phyloP scores from a whole-genome alignment of 2,329 filamentous ascomycete species.

The Bipolaris bicolor region DNA sequence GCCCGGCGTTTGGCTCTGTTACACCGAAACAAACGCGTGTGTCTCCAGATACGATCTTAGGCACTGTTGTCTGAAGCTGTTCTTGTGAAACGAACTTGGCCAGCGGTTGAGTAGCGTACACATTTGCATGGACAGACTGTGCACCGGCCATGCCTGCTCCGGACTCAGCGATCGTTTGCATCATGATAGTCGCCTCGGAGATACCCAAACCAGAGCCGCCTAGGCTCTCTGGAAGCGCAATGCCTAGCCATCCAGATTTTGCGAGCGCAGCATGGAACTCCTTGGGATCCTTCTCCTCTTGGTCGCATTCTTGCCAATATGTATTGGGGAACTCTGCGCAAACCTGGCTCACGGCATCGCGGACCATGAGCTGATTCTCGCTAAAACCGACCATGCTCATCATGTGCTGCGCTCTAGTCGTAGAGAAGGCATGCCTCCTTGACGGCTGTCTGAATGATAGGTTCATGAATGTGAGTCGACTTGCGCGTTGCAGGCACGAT shows the following conservation, averaged over 20 bases:
- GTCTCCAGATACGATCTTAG: slow-evolving; percentile 73
- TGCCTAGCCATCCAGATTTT: slow-evolving; percentile 79
- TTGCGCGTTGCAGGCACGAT: too few relatives aligned
- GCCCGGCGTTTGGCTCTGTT: slow-evolving; percentile 79
- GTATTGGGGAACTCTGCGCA: too few relatives aligned
- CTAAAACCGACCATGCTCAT: too few relatives aligned
- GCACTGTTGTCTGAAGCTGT: slow-evolving; percentile 69
- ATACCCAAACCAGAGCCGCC: slow-evolving; percentile 79
- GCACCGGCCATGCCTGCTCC: slow-evolving; percentile 80
- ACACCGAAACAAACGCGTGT: slow-evolving; percentile 81
- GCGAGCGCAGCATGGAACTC: slow-evolving; percentile 74
- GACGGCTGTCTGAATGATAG: too few relatives aligned
- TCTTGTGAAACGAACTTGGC: slow-evolving; percentile 72
- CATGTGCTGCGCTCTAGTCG: too few relatives aligned
- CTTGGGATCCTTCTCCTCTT: too few relatives aligned
- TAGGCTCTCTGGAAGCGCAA: slow-evolving; percentile 74
- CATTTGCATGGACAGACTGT: slow-evolving; percentile 65
- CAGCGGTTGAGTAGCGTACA: slow-evolving; percentile 77
- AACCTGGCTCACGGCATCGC: too few relatives aligned
- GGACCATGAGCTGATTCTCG: too few relatives aligned
- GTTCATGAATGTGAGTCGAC: too few relatives aligned
- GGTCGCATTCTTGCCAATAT: too few relatives aligned
- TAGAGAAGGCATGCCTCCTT: too few relatives aligned
- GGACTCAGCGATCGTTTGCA: slow-evolving; percentile 79
- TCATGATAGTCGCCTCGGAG: slow-evolving; percentile 84